Evolutionary conservation across 495 filamentous ascomycete species (phyloP).

Genomic region (Astrocystis sublimbata): DNA sequence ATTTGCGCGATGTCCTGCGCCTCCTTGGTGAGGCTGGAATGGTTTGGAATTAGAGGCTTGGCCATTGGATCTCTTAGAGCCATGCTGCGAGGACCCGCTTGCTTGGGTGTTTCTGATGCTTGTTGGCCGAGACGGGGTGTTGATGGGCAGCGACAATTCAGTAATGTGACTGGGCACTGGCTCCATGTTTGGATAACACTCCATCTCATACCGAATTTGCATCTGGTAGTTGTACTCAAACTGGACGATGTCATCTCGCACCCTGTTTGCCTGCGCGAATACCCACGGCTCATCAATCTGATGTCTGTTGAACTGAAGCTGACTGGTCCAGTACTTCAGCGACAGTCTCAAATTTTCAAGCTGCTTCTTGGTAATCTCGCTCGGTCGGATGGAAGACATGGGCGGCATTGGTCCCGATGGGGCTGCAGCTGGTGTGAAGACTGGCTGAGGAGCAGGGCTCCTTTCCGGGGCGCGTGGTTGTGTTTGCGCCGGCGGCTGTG

Average conservation of each 20-base stretch:
- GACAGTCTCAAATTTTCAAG: conserved; percentile 33
- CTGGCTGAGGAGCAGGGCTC: conserved; percentile 1
- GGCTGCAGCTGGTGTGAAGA: conserved; percentile 8
- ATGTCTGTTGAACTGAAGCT: conserved; percentile 50
- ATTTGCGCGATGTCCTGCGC: conserved; percentile 3
- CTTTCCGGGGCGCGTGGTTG: conserved; percentile 6
- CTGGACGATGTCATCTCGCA: conserved; percentile 35
- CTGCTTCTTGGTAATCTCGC: conserved; percentile 51
- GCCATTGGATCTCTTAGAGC: conserved; percentile 18
- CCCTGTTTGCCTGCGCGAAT: conserved; percentile 30
- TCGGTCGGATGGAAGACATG: conserved; percentile 47
- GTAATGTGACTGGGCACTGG: conserved; percentile 14
- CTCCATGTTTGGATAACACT: conserved; percentile 25
- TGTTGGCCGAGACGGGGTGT: conserved; percentile 18
- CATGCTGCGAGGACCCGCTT: conserved; percentile 21
- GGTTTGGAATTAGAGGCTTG: conserved; percentile 5
- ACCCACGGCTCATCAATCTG: conserved; percentile 52
- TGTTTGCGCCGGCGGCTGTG: too few species aligned
- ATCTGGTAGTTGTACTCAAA: conserved; percentile 41
- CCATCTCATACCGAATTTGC: conserved; percentile 40
- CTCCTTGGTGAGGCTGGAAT: conserved; percentile 16
- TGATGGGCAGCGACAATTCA: conserved; percentile 5
- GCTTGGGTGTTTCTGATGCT: conserved; percentile 24
- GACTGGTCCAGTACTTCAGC: conserved; percentile 48
- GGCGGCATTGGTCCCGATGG: conserved; percentile 29